phyloP scores from a whole-genome alignment of 768 basidiomycete species.

The Suillus lakei region DNA sequence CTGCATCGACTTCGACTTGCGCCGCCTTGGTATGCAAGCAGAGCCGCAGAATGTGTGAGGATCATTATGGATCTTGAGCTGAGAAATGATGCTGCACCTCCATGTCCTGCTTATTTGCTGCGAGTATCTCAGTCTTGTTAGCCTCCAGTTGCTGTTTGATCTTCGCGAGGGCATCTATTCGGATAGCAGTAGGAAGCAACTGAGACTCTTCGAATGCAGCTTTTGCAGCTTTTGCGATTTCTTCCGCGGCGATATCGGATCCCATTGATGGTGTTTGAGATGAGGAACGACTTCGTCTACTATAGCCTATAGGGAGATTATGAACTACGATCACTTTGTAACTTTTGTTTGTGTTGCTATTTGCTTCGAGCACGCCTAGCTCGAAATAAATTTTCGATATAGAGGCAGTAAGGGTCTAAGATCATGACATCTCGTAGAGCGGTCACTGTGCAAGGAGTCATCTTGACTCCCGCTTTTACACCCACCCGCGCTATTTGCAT shows the following conservation, averaged over 20 bases:
- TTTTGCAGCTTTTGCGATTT: constrained; percentile 81
- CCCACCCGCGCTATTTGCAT: too few species aligned
- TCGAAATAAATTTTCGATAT: too few species aligned
- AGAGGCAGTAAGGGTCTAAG: too few species aligned
- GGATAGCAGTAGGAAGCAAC: constrained; percentile 67
- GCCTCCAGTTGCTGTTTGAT: constrained; percentile 71
- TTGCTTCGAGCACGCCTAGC: too few species aligned
- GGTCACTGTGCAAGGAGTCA: too few species aligned
- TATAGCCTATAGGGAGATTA: background rate
- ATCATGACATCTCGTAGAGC: too few species aligned
- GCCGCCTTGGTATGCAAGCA: constrained; percentile 60
- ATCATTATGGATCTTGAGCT: background rate
- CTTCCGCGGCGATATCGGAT: constrained; percentile 40
- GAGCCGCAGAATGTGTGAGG: background rate
- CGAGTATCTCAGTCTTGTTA: constrained; percentile 70
- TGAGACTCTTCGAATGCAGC: constrained; percentile 88
- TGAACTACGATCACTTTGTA: background rate
- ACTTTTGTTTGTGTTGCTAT: background rate
- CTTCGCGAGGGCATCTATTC: constrained; percentile 70
- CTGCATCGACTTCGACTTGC: constrained; percentile 75
- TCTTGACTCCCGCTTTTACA: too few species aligned
- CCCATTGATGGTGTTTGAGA: background rate
- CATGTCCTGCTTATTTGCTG: constrained; percentile 83
- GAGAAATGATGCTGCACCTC: constrained; percentile 48
- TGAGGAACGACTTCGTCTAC: background rate